Percentiles rank a stretch among this genome's conserved stretches.
Evolutionary conservation across 495 filamentous ascomycete genomes (phyloP).

Genomic region (Xylaria longipes): DNA sequence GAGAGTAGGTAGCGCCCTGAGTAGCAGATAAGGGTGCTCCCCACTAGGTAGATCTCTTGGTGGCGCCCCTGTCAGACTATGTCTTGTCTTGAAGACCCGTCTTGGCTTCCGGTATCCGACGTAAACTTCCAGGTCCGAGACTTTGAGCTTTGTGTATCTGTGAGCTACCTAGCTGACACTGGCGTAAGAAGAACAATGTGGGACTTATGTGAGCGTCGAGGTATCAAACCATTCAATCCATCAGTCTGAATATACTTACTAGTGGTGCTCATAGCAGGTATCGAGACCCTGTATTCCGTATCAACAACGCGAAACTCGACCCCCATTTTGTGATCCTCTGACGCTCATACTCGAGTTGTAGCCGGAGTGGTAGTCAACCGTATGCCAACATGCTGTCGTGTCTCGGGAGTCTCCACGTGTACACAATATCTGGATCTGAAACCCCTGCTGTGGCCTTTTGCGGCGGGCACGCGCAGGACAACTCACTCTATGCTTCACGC

Average conservation of each 20-base stretch:
- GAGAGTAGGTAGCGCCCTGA: background rate
- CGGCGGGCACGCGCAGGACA: constrained; percentile 12
- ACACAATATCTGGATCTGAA: constrained; percentile 10
- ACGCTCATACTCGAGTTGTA: background rate
- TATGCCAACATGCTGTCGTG: constrained; percentile 21
- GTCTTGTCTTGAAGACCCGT: constrained; percentile 11
- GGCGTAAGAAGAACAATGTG: background rate
- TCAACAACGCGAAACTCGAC: background rate
- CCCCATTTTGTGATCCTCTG: background rate
- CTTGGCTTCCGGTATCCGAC: constrained; percentile 17
- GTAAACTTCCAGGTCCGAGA: background rate
- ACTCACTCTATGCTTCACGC: background rate
- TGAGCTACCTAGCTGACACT: background rate
- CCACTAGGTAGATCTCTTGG: background rate
- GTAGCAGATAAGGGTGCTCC: background rate
- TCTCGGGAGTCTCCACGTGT: constrained; percentile 26
- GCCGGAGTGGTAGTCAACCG: background rate
- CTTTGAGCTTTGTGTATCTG: background rate
- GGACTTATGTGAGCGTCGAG: background rate
- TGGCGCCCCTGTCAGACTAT: constrained; percentile 21
- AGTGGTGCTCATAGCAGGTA: background rate
- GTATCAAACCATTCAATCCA: background rate
- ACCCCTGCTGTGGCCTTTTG: constrained; percentile 3
- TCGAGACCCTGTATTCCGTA: background rate
- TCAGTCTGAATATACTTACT: background rate